These are phyloP conservation scores for Musa schizocarpa DNA, from an alignment of 176 grass and related monocot species.

Conservation along the genomic window DNA sequence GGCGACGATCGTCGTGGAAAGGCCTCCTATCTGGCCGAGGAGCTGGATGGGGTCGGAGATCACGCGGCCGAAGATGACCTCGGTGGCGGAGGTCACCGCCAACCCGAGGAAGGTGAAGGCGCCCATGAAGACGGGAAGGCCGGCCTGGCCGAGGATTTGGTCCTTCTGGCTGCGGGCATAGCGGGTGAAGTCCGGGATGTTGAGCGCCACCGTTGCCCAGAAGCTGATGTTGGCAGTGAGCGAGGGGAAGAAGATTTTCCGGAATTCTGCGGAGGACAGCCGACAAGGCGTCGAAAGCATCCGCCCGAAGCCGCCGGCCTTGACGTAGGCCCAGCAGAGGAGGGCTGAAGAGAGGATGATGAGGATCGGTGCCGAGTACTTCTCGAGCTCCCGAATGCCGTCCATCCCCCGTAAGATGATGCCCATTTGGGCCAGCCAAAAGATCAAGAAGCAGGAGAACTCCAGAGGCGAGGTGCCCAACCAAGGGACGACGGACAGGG, in stretches of 20 bases:
- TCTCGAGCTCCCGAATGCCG: slow-evolving; percentile 83
- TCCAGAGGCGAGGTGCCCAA: slow-evolving; percentile 58
- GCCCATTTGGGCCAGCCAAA: slow-evolving; percentile 68
- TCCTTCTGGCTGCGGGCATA: slow-evolving; percentile 71
- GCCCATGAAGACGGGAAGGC: slow-evolving; percentile 89
- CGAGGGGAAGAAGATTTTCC: slow-evolving; percentile 78
- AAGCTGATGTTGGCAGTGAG: slow-evolving; percentile 96
- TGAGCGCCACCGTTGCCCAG: slow-evolving; percentile 89
- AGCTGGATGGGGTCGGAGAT: slow-evolving; percentile 84
- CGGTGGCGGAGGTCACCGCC: slow-evolving; percentile 73
- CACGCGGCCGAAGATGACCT: slow-evolving; percentile 77
- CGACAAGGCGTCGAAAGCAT: slow-evolving; percentile 60
- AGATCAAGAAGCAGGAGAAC: slow-evolving; percentile 71
- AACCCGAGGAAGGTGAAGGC: slow-evolving; percentile 81
- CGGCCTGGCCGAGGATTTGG: slow-evolving; percentile 74
- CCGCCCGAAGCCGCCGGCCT: slow-evolving; percentile 64
- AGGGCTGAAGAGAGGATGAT: slow-evolving; percentile 60
- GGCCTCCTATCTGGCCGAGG: slow-evolving; percentile 62
- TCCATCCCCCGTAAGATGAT: slow-evolving; percentile 69
- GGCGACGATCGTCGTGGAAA: slow-evolving; percentile 49
- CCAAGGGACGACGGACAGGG: slow-evolving; percentile 38
- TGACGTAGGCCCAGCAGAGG: slow-evolving; percentile 66
- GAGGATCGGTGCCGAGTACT: slow-evolving; percentile 61
- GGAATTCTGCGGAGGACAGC: slow-evolving; percentile 48
- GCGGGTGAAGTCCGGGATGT: slow-evolving; percentile 86